These are phyloP conservation scores for Candida sp. DNA, from an alignment of 1,139 yeast genomes.

Conservation along the genomic window DNA sequence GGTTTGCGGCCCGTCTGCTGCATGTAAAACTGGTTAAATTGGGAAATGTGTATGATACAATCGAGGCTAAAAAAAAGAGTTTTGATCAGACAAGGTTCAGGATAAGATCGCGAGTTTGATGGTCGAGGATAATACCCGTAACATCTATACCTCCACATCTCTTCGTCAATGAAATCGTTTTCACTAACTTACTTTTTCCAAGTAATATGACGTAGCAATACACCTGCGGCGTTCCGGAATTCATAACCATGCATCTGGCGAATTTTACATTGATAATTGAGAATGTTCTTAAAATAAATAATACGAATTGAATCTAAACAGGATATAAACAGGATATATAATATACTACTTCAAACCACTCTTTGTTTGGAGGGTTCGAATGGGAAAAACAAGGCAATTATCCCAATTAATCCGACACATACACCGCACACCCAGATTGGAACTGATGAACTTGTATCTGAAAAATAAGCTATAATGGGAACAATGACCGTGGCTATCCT, in stretches of 20 bases:
- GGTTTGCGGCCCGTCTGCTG: background rate
- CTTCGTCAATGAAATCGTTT: background rate
- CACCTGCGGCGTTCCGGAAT: background rate
- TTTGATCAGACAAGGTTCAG: background rate
- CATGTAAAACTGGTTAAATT: background rate
- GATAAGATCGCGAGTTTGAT: too few relatives aligned
- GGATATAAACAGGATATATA: background rate
- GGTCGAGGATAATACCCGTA: background rate
- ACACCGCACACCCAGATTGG: conserved; percentile 37
- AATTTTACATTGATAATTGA: background rate
- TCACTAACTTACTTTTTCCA: background rate
- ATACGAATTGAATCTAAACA: background rate
- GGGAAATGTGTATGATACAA: background rate
- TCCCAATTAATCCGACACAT: conserved; percentile 26
- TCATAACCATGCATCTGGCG: background rate
- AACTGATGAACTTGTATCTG: conserved; percentile 23
- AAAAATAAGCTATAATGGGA: conserved; percentile 28
- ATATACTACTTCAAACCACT: conserved; percentile 7
- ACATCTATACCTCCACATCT: background rate
- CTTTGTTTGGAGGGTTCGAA: conserved; percentile 32
- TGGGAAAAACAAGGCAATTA: conserved; percentile 26
- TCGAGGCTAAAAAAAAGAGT: background rate
- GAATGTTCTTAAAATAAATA: background rate
- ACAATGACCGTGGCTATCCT: conserved; percentile 26
- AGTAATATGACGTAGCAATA: background rate